Base-by-base conservation (phyloP, 352 stramenopile genomes). In the Phytophthora sojae region DNA sequence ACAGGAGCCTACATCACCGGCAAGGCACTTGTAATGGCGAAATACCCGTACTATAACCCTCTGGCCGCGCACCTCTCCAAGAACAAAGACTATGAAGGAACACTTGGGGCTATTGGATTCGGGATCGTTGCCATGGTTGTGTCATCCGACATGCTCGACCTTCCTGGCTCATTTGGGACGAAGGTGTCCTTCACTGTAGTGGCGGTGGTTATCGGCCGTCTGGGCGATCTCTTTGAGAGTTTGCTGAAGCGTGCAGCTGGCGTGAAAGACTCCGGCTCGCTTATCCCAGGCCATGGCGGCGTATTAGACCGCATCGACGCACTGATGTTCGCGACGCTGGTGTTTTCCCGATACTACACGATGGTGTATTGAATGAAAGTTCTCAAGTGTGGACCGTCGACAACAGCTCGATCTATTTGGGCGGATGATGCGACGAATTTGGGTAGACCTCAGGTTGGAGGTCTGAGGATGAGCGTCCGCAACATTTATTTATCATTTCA, bases 31-130 rank as follows among this genome's bases (percentile, higher is more conserved):
- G 90, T 90, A 32, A 32, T 32, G 15, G 83, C 85, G 11, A 92
- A 95, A 32, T 89, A 99, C 32, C 86, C 85, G 7, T 75, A 82
- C 47, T 91, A 98, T 47, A 82, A 90, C 37, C 80, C 82, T 6
- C 84, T 97, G 6, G 96, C 96, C 1, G 90, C 91, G 3, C 93
- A 96, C 50, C 75, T 98, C 7, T 98, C 92, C 59, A 96, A 97
- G 21, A 99, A 99, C 83, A 99, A 99, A 74, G 97, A 98, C 51
- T 92, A 99, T 15, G 96, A 99, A 79, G 97, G 97, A 17, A 95
- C 97, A 6, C 54, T 99, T 4, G 94, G 91, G 14, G 97, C 95
- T 3, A 73, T 90, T 7, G 45, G 91, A 0, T 90, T 89, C 21
- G 93, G 88, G 8, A 71, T 98, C 45, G 85, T 85, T 11, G 90